These are phyloP conservation scores for Cryptosporidium canis DNA, from an alignment of 169 alveolate species.

Conservation along the genomic window DNA sequence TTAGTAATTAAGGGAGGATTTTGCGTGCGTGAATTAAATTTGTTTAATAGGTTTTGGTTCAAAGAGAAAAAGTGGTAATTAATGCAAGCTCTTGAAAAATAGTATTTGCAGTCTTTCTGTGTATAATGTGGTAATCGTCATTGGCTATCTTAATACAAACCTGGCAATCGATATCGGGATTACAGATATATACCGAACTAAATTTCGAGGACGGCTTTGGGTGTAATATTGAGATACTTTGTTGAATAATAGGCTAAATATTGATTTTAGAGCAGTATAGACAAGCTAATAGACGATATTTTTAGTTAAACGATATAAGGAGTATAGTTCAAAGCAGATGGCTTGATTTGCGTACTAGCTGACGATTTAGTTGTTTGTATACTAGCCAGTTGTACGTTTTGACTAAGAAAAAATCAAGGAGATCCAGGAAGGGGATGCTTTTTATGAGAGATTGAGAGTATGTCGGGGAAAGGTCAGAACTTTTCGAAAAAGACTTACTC, in stretches of 20 bases:
- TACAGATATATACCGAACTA: background rate
- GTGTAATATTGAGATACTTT: too few relatives aligned
- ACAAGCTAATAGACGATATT: too few relatives aligned
- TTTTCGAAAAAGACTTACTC: background rate
- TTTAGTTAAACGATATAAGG: too few relatives aligned
- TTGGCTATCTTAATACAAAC: background rate
- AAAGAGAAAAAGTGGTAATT: background rate
- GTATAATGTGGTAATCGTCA: background rate
- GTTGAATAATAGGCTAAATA: too few relatives aligned
- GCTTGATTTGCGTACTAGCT: too few relatives aligned
- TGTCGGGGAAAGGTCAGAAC: background rate
- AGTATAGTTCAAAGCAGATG: too few relatives aligned
- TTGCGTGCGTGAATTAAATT: background rate
- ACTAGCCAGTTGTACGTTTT: background rate
- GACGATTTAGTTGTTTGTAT: too few relatives aligned
- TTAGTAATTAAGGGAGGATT: background rate
- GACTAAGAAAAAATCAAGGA: background rate
- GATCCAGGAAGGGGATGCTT: background rate
- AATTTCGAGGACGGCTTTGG: background rate
- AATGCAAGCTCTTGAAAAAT: background rate
- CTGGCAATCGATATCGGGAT: background rate
- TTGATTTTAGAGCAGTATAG: too few relatives aligned
- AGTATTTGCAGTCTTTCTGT: background rate
- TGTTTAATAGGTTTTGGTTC: background rate
- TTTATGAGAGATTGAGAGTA: background rate